Evolutionary conservation across 202 grass and related monocot genomes (phyloP), one percentile per base, ranked within the genome.

Genomic region (Panicum hallii): DNA sequence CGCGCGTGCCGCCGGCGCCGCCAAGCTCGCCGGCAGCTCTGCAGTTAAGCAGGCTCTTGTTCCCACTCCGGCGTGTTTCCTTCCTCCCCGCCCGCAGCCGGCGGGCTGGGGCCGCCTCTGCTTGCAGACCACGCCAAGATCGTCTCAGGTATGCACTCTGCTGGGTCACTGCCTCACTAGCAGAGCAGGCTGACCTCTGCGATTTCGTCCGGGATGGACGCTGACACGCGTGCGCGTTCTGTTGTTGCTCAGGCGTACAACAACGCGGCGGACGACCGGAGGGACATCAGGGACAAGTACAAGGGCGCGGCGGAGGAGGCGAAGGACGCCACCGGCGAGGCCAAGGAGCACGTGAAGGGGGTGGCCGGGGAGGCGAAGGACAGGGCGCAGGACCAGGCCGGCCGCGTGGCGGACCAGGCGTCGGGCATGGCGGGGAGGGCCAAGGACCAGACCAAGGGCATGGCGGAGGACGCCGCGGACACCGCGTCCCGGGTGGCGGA

Each of bases 221-320:
- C 65, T 81, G 57, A 78, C 65, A 36, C 45, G 48, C 30, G 14
- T 11, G 48, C n/a, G 54, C 53, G 45, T 14, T 5, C 14, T 30
- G 28, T 12, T 41, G 30, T 7, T 49, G 45, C 16, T 63, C 61
- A 94, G 92, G 90, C 87, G 44, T 87, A 88, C 49, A 54, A 60
- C 63, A 90, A 76, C 70, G 55, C 82, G 4, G 61, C 88, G 80
- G 63, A 85, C 10, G 82, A 92, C 47, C 72, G 86, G 63, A 80
- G 83, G 34, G 85, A 90, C 48, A 85, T 86, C 53, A 79, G 40
- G 71, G 87, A 85, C 73, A 92, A 77, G 90, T 90, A 90, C 87
- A 56, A 38, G 22, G 67, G 62, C 67, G 87, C 92, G 2, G 69
- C 87, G 14, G 72, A 77, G 57, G 40, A 92, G 67, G 87, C 84